Evolutionary conservation across 2,329 filamentous ascomycete species (phyloP).

Genomic region (Alternaria brassicicola): DNA sequence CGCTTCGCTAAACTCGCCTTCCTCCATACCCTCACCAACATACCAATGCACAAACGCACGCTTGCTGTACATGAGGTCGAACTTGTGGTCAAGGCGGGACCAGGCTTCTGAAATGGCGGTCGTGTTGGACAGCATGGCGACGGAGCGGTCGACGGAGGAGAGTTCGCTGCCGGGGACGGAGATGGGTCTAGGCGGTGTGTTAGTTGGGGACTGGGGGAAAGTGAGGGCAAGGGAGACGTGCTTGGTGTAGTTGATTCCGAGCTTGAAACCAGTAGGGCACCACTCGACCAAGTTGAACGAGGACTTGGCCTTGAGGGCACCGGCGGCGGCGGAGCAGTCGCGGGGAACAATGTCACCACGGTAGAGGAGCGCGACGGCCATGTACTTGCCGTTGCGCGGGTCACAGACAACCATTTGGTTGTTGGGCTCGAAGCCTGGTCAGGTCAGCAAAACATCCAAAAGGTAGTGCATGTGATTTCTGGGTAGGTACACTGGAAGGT

Average conservation of each 20-base stretch:
- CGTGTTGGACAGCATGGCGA: slow-evolving; percentile 79
- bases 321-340: slow-evolving; percentile 71
- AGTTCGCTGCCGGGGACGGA: slow-evolving; percentile 96
- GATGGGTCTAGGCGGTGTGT: slow-evolving; percentile 73
- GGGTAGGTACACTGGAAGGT: slow-evolving; percentile 68
- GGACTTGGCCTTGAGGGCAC: slow-evolving; percentile 71
- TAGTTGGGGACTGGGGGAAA: not conserved
- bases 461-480: too few species aligned
- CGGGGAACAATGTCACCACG: slow-evolving; percentile 73
- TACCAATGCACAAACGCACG: slow-evolving; percentile 80
- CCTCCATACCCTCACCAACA: slow-evolving; percentile 90
- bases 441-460: slow-evolving; percentile 35
- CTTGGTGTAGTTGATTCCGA: slow-evolving; percentile 75
- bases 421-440: slow-evolving; percentile 73
- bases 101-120: slow-evolving; percentile 76
- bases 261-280: slow-evolving; percentile 78
- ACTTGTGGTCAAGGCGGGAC: slow-evolving; percentile 75
- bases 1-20: slow-evolving; percentile 87
- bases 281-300: slow-evolving; percentile 77
- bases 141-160: slow-evolving; percentile 96
- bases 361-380: slow-evolving; percentile 75
- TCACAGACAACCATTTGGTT: slow-evolving; percentile 81
- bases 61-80: slow-evolving; percentile 80
- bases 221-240: slow-evolving; percentile 17
- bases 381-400: slow-evolving; percentile 76